A percentile compares a stretch with the other conserved stretches of the same genome.
Evolutionary conservation across 2,329 filamentous ascomycete genomes (phyloP).

Genomic region (Trichoderma pleuroti): DNA sequence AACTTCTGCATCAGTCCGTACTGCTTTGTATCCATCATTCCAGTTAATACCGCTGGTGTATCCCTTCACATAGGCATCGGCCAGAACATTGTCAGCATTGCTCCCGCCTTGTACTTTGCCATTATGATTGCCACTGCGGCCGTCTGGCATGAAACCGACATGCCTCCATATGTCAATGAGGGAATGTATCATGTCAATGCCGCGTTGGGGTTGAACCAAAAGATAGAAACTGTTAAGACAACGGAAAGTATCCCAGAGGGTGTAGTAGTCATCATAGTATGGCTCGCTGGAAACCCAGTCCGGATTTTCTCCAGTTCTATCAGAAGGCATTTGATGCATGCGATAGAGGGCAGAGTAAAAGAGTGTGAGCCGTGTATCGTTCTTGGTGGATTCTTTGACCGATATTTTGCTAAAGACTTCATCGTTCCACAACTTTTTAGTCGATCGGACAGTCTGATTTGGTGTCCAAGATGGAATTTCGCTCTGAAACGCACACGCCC

Average conservation of each 20-base stretch:
- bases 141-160: slow-evolving; percentile 53
- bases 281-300: slow-evolving; percentile 52
- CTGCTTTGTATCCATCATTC: slow-evolving; percentile 50
- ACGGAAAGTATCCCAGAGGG: slow-evolving; percentile 54
- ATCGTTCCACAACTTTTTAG: slow-evolving; percentile 43
- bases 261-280: slow-evolving; percentile 59
- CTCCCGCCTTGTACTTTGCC: slow-evolving; percentile 57
- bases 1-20: slow-evolving; percentile 55
- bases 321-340: slow-evolving; percentile 59
- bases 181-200: slow-evolving; percentile 37
- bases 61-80: slow-evolving; percentile 56
- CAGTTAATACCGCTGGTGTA: slow-evolving; percentile 49
- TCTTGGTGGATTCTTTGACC: slow-evolving; percentile 32
- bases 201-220: slow-evolving; percentile 10
- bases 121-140: slow-evolving; percentile 54
- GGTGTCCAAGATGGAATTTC: slow-evolving; percentile 44
- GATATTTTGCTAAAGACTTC: slow-evolving; percentile 44
- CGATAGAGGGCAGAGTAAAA: slow-evolving; percentile 59
- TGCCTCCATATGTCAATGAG: slow-evolving; percentile 57
- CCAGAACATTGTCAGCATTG: slow-evolving; percentile 58
- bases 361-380: slow-evolving; percentile 47
- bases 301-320: slow-evolving; percentile 58
- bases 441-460: slow-evolving; percentile 37
- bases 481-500: slow-evolving; percentile 46
- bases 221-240: slow-evolving; percentile 32